Percentiles rank a stretch among this genome's conserved stretches.
phyloP scores from a whole-genome alignment of 352 stramenopile genomes.

The Pythium biforme region DNA sequence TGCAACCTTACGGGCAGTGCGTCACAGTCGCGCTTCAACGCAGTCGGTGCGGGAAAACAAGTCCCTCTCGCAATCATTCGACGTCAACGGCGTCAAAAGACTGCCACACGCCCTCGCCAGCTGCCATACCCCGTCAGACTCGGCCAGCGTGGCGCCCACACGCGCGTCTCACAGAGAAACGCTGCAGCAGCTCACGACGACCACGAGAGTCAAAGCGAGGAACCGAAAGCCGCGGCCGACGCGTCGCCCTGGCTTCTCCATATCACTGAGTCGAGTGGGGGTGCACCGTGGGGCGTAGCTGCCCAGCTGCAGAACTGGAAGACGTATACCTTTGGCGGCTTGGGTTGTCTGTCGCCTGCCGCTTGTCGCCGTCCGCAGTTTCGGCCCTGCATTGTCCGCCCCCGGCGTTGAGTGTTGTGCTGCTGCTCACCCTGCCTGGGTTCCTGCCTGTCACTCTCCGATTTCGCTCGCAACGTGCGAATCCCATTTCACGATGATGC shows the following conservation, averaged over 20 bases:
- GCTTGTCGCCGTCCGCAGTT: too few relatives aligned
- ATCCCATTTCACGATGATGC: constrained; percentile 20
- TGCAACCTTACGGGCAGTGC: constrained; percentile 4
- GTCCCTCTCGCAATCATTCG: constrained; percentile 7
- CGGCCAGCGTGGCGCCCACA: background rate
- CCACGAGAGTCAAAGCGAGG: background rate
- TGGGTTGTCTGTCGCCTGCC: too few relatives aligned
- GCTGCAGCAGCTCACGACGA: too few relatives aligned
- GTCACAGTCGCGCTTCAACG: constrained; percentile 17
- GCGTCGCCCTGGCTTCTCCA: background rate
- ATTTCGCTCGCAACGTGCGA: too few relatives aligned
- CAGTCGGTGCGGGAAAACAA: background rate
- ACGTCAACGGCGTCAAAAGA: background rate
- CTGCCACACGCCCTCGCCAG: background rate
- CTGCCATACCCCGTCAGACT: constrained; percentile 8
- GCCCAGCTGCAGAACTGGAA: background rate
- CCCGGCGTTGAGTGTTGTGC: too few relatives aligned
- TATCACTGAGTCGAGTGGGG: too few relatives aligned
- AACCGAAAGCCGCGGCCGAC: background rate
- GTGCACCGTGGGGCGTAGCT: too few relatives aligned
- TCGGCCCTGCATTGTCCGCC: too few relatives aligned
- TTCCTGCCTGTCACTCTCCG: too few relatives aligned
- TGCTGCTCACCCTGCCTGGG: background rate
- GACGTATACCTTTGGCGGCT: too few relatives aligned
- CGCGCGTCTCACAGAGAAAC: too few relatives aligned